These are phyloP conservation scores for Emydomyces testavorans DNA, from an alignment of 2,329 filamentous ascomycete species.

Conservation along the genomic window DNA sequence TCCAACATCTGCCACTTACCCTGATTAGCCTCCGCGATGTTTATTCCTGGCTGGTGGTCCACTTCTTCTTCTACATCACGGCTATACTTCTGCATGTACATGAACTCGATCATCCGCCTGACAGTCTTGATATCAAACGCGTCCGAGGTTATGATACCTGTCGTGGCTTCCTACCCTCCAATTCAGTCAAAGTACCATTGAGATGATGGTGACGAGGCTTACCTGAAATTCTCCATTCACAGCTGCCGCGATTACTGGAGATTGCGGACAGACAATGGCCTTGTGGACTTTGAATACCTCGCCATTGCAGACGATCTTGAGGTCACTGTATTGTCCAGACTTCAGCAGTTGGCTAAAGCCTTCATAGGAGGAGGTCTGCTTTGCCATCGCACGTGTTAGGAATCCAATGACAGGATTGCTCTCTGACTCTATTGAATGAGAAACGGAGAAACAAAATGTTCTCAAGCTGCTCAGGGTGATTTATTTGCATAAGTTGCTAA, in stretches of 20 bases:
- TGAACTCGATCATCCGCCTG: slow-evolving; percentile 9
- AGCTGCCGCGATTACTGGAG: slow-evolving; percentile 12
- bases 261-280: slow-evolving; percentile 19
- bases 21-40: neutral
- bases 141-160: slow-evolving; percentile 7
- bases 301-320: slow-evolving; percentile 16
- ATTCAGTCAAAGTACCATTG: neutral
- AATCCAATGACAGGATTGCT: too few species aligned
- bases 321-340: slow-evolving; percentile 9
- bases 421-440: too few species aligned
- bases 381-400: too few species aligned
- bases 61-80: neutral
- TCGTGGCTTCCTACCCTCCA: slow-evolving; percentile 10
- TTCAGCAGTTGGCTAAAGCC: neutral
- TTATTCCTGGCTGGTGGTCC: too few species aligned
- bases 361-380: too few species aligned
- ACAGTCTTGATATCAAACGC: slow-evolving; percentile 12
- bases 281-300: slow-evolving; percentile 21
- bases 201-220: slow-evolving; percentile 11
- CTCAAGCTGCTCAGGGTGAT: too few species aligned
- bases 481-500: too few species aligned
- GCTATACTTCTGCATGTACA: slow-evolving; percentile 11
- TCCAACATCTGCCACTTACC: too few species aligned
- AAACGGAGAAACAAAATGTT: too few species aligned
- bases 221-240: slow-evolving; percentile 21